Evolutionary conservation across 2,329 filamentous ascomycete genomes (phyloP).

Genomic region (Fusarium xyrophilum): DNA sequence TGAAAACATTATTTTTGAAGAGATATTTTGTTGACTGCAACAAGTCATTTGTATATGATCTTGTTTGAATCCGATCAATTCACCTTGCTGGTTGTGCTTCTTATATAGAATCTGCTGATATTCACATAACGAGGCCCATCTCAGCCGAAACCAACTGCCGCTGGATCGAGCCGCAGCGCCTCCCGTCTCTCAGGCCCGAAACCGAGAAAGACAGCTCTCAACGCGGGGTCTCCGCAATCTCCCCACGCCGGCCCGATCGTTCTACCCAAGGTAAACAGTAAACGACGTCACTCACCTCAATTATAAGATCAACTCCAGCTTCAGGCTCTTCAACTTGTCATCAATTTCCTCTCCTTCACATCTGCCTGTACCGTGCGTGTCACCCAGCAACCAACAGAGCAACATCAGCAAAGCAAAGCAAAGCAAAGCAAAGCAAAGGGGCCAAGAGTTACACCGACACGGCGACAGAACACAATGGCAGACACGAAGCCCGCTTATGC

Average conservation of each 20-base stretch:
- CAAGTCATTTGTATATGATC: accelerated
- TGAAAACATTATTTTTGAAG: too few relatives aligned
- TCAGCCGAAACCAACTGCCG: conserved; percentile 34
- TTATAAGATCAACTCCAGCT: conserved; percentile 14
- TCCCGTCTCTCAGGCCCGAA: conserved; percentile 3
- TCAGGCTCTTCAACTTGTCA: neutral
- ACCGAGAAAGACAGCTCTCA: neutral
- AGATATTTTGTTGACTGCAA: too few relatives aligned
- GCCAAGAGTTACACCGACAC: neutral
- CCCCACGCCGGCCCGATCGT: conserved; percentile 25
- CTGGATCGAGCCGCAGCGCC: neutral
- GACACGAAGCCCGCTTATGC: conserved; percentile 23
- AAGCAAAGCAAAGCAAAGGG: neutral
- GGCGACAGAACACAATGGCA: conserved; percentile 11
- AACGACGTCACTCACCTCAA: conserved; percentile 11
- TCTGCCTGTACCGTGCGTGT: neutral
- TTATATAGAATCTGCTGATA: neutral
- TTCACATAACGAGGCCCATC: conserved; percentile 8
- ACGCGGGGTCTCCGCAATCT: conserved; percentile 35
- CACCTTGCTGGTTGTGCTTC: accelerated
- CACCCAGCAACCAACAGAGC: conserved; percentile 8
- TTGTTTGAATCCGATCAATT: accelerated
- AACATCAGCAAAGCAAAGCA: neutral
- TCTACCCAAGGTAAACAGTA: conserved; percentile 15
- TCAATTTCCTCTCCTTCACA: neutral